Conservation (phyloP, 2,329 filamentous ascomycete genomes). For the Aspergillus persii region DNA sequence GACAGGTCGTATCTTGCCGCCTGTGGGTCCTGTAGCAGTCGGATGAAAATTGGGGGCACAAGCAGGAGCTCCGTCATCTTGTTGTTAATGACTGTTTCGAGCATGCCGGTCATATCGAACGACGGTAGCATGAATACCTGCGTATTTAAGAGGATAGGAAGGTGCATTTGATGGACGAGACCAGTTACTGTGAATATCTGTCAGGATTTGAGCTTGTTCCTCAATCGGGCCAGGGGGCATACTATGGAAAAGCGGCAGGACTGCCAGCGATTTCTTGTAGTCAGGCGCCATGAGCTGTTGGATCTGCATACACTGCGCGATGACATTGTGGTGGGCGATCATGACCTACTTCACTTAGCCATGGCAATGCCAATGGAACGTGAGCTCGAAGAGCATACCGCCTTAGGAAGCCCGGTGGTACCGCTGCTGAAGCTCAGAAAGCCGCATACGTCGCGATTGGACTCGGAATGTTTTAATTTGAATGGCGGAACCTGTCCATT, state of each 20-base stretch:
- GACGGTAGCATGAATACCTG: slow-evolving; percentile 63
- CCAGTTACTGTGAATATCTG: slow-evolving; percentile 50
- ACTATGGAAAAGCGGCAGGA: slow-evolving; percentile 61
- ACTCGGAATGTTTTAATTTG: slow-evolving; percentile 52
- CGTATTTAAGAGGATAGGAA: slow-evolving; percentile 63
- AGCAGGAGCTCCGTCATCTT: slow-evolving; percentile 56
- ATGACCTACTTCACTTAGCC: slow-evolving; percentile 37
- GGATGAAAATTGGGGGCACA: slow-evolving; percentile 61
- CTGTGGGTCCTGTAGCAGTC: slow-evolving; percentile 53
- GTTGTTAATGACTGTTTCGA: slow-evolving; percentile 52
- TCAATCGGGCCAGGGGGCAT: background rate
- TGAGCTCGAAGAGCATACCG: slow-evolving; percentile 28
- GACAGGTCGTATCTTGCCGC: slow-evolving; percentile 53
- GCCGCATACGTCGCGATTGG: slow-evolving; percentile 56
- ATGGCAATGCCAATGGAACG: slow-evolving; percentile 9
- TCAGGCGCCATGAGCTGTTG: slow-evolving; percentile 51
- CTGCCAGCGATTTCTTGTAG: slow-evolving; percentile 54
- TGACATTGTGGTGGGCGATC: slow-evolving; percentile 55
- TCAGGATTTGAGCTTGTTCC: background rate
- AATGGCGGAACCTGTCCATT: slow-evolving; percentile 48
- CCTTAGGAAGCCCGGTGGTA: slow-evolving; percentile 52
- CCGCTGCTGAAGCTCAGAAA: slow-evolving; percentile 53
- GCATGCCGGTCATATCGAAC: slow-evolving; percentile 62
- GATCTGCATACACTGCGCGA: slow-evolving; percentile 62
- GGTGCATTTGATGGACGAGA: slow-evolving; percentile 61